These are phyloP conservation scores for Moniliophthora roreri DNA, from an alignment of 1,284 basidiomycete genomes.

Conservation along the genomic window DNA sequence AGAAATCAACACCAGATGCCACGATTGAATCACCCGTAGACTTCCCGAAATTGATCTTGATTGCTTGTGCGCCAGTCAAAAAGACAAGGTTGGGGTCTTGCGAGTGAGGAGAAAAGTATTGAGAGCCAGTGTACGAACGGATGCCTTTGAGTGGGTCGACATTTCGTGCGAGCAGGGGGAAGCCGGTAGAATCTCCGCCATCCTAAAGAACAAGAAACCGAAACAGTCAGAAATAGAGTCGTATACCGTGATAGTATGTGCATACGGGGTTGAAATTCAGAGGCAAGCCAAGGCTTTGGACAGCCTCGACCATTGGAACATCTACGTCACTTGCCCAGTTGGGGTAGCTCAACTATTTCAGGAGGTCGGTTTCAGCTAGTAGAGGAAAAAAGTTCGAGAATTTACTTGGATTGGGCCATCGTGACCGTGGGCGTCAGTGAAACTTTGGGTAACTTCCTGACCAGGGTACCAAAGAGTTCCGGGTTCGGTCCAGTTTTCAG, in stretches of 20 bases:
- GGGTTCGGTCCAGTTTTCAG: not conserved
- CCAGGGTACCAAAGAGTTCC: not conserved
- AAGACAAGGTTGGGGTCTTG: too few species aligned
- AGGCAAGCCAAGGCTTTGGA: not conserved
- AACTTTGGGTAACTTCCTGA: too few species aligned
- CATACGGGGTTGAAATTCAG: not conserved
- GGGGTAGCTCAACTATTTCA: not conserved
- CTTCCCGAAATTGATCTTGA: conserved; percentile 13
- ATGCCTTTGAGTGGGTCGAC: not conserved
- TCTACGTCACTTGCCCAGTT: not conserved
- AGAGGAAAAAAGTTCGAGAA: too few species aligned
- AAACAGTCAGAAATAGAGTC: too few species aligned
- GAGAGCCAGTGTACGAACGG: not conserved
- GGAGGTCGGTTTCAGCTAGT: too few species aligned
- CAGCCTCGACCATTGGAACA: not conserved
- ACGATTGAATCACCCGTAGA: not conserved
- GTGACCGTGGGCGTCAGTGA: not conserved
- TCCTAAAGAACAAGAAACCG: not conserved
- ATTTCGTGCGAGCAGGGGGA: not conserved
- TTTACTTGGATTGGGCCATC: not conserved
- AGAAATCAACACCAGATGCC: conserved; percentile 22
- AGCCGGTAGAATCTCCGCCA: not conserved
- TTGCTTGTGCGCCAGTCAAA: not conserved
- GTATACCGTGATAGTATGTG: too few species aligned
- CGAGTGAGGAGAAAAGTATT: not conserved